Conservation (phyloP, 2,329 filamentous ascomycete species). For the Graphilbum fragrans region DNA sequence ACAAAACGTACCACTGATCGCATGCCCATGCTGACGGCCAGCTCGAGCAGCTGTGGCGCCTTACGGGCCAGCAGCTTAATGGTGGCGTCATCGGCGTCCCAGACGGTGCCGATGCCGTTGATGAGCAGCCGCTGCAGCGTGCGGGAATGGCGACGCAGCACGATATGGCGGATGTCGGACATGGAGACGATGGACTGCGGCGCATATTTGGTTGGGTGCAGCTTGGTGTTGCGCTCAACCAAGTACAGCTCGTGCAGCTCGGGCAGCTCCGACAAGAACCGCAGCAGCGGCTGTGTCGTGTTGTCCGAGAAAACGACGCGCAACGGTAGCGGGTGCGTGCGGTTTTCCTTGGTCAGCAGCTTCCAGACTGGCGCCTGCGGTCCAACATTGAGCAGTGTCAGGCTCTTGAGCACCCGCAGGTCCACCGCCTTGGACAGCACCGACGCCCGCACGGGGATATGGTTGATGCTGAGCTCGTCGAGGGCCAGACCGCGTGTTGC, state of each 20-base stretch:
- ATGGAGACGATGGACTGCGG: conserved; percentile 36
- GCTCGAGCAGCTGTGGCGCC: conserved; percentile 38
- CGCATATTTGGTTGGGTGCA: conserved; percentile 40
- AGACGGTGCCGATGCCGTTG: conserved; percentile 38
- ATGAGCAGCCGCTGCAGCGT: conserved; percentile 46
- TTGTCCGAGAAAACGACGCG: conserved; percentile 52
- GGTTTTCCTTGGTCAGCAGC: conserved; percentile 41
- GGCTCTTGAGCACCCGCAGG: conserved; percentile 37
- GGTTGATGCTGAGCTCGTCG: conserved; percentile 39
- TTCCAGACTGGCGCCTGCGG: conserved; percentile 49
- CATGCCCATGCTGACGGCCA: conserved; percentile 43
- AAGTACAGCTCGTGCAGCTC: conserved; percentile 47
- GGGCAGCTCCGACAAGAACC: conserved; percentile 37
- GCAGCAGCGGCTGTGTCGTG: conserved; percentile 41
- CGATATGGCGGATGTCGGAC: conserved; percentile 43
- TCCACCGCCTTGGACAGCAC: conserved; percentile 45
- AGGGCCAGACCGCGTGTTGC: conserved; percentile 46
- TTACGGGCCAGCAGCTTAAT: conserved; percentile 39
- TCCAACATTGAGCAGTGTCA: conserved; percentile 53
- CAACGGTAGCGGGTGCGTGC: conserved; percentile 35
- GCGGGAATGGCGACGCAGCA: conserved; percentile 44
- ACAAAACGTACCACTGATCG: conserved; percentile 35
- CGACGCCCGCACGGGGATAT: conserved; percentile 48
- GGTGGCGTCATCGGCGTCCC: conserved; percentile 46
- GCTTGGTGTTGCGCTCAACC: conserved; percentile 38